Base-by-base conservation (phyloP, 257 asterid species). In the Solanum tarijense region DNA sequence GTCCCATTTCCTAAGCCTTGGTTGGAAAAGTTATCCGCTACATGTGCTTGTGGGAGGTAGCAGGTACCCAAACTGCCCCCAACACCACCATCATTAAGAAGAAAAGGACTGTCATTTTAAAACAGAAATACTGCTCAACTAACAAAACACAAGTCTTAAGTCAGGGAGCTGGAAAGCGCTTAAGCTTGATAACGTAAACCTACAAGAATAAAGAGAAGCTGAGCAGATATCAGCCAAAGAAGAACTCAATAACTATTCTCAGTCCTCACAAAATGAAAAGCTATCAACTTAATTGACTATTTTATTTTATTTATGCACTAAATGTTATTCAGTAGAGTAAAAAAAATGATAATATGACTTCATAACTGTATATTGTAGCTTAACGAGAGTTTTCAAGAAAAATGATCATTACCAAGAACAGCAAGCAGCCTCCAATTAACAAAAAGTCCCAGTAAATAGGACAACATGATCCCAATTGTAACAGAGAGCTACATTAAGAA, bases 361-460 rank as follows among this genome's bases (percentile, higher is more conserved):
- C 20, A 41, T 52, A 41, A 31, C 69, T 69, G 68, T 71, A 78
- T 9, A 27, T 46, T 46, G 76, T 72, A 88, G 36, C 36, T 12
- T 87, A 71, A 34, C 66, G 31, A 68, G 88, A 86, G 78, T 71
- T 48, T 69, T 25, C 60, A 78, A 78, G 83, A 79, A 79, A 4
- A 81, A 46, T 29, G 27, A 81, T 8, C 86, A 69, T 93, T 93
- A 96, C 98, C 99, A 71, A 97, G 92, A 92, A 95, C 96, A 21
- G 99, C 99, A 86, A 97, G 99, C 85, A 89, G 48, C 91, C 99
- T 94, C 99, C 99, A 97, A 81, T 89, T 88, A 39, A 91, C 94
- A 88, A 97, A 95, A 73, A 95, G 93, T 32, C 98, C 99, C 82
- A 96, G 89, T 88, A 96, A 90, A 90, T 96, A 96, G 1, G 98